Percentiles rank a stretch among this genome's conserved stretches.
phyloP scores from a whole-genome alignment of 208 protist genomes.

The Wallacemonas collosoma region DNA sequence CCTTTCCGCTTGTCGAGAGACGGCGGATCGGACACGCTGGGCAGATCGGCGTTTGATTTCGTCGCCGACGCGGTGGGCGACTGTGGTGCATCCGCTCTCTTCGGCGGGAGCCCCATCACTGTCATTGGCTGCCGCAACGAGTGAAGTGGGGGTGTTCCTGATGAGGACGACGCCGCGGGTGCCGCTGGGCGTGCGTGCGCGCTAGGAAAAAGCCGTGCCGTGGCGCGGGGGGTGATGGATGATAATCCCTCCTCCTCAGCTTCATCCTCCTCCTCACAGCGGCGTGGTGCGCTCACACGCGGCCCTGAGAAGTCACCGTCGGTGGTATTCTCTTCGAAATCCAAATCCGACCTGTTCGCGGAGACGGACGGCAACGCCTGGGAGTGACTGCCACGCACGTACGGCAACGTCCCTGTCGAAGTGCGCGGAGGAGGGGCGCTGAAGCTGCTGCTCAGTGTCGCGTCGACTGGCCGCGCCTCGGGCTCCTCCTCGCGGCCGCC shows the following conservation, averaged over 20 bases:
- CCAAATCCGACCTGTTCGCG: neutral
- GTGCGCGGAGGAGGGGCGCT: slow-evolving; percentile 17
- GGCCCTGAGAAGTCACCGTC: slow-evolving; percentile 8
- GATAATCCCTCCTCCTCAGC: neutral
- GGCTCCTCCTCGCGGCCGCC: slow-evolving; percentile 9
- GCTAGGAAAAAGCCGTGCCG: neutral
- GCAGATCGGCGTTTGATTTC: neutral
- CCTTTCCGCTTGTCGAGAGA: slow-evolving; percentile 2
- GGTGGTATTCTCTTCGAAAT: neutral
- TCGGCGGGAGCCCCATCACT: neutral
- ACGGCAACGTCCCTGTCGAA: slow-evolving; percentile 32
- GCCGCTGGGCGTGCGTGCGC: neutral
- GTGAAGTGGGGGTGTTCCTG: no score
- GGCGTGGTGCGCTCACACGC: slow-evolving; percentile 4
- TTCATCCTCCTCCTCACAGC: neutral
- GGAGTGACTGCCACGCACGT: slow-evolving; percentile 32
- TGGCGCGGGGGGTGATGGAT: slow-evolving; percentile 5
- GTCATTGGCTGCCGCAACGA: neutral
- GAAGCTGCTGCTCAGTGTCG: neutral
- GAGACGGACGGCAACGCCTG: slow-evolving; percentile 14
- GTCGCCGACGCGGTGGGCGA: neutral
- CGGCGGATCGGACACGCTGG: slow-evolving; percentile 1
- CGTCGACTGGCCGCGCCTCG: slow-evolving; percentile 11
- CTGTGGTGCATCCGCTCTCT: neutral
- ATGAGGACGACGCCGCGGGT: neutral